Evolutionary conservation across 306 rosid genomes (phyloP), one percentile per base, ranked within the genome.

Genomic region (Nissolia schottii): DNA sequence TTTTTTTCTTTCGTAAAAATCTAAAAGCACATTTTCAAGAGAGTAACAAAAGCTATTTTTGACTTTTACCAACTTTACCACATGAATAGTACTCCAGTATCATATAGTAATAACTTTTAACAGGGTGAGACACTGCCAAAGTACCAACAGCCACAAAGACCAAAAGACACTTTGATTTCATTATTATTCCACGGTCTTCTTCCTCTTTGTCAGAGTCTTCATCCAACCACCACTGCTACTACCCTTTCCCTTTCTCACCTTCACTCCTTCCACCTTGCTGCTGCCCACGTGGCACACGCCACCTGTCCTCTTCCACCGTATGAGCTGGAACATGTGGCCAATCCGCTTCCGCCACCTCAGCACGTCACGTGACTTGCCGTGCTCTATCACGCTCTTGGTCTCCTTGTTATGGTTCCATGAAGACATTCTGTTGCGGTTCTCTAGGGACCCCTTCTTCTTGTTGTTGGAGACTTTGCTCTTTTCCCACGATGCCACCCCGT

Each of bases 321-420:
- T 84, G 83, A 92, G 84, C 77, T 92, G 99, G 90, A 90, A 88
- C 60, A 95, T 66, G 61, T 95, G 96, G 0, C 99, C 93, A 7
- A 95, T 86, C 84, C 95, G 73, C 92, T 89, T 95, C 45, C 87
- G 90, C 99, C 99, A 95, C 88, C 96, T 88, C n/a, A 91, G 79
- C 7, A 71, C 38, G 18, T 85, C 82, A 31, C 90, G 90, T 75
- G 92, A 77, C 79, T 85, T 89, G 46, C 86, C 92, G 35, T 82
- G 95, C 83, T 94, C 99, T 82, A 91, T 87, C 85, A 91, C 96
- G 61, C 86, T 91, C 90, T 84, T 93, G 82, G 75, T 58, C 64
- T 80, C 85, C 80, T 13, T 71, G 35, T 5, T 15, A 56, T 67
- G 53, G 67, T 85, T 85, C 94, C 92, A 86, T 7, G 90, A n/a